A percentile compares a stretch with the other conserved stretches of the same genome.
Conservation (phyloP, 345 rosid species). For the Toxicodendron radicans region DNA sequence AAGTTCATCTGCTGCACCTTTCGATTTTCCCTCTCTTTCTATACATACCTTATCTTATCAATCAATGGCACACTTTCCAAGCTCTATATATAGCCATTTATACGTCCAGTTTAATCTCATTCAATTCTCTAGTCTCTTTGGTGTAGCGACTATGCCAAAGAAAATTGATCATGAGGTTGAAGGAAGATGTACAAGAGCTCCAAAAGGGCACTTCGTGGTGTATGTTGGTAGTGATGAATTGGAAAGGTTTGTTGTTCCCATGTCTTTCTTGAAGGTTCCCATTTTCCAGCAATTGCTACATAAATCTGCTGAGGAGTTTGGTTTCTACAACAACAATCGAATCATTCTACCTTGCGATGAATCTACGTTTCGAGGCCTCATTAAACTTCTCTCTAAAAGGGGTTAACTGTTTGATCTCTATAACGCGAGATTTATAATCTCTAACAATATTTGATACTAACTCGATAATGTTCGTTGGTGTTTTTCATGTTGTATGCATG, state of each 20-base stretch:
- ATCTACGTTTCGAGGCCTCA: conserved; percentile 20
- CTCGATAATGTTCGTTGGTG: too few species aligned
- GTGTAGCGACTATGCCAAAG: neutral
- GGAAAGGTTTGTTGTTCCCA: conserved; percentile 30
- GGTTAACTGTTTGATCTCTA: neutral
- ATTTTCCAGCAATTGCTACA: conserved; percentile 29
- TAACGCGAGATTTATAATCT: too few species aligned
- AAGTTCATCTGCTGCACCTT: conserved; percentile 2
- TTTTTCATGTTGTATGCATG: too few species aligned
- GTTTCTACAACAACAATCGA: conserved; percentile 16
- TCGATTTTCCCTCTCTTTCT: neutral
- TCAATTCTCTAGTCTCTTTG: too few species aligned
- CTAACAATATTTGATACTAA: too few species aligned
- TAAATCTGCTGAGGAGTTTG: conserved; percentile 35
- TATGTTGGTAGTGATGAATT: conserved; percentile 27
- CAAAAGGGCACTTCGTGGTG: conserved; percentile 38
- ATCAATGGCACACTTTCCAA: conserved; percentile 9
- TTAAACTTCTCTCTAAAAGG: neutral
- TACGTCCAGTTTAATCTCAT: too few species aligned
- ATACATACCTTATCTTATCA: conserved; percentile 12
- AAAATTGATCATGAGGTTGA: conserved; percentile 11
- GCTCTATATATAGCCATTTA: conserved; percentile 10
- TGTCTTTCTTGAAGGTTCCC: conserved; percentile 25
- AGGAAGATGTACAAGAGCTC: neutral
- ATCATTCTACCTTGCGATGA: conserved; percentile 30